Conservation (phyloP, 352 stramenopile genomes). For the Thalassiosira exigua region DNA sequence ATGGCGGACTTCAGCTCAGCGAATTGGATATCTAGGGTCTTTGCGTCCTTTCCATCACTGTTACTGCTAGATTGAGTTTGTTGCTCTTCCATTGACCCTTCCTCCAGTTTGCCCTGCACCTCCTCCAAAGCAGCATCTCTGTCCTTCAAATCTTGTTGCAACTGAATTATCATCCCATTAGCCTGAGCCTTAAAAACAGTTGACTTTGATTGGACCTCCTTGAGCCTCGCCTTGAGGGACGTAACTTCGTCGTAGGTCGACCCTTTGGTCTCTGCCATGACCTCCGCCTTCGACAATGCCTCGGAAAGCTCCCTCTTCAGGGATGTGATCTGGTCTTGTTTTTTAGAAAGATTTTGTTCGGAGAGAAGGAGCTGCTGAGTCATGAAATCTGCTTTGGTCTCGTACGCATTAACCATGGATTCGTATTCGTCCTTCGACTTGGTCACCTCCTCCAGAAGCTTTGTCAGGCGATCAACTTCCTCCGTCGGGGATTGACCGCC, state of each 20-base stretch:
- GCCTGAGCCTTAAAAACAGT: slow-evolving; percentile 42
- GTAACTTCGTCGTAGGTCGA: slow-evolving; percentile 12
- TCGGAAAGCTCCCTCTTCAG: slow-evolving; percentile 32
- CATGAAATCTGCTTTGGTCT: slow-evolving; percentile 41
- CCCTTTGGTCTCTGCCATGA: not conserved
- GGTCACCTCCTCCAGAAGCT: slow-evolving; percentile 26
- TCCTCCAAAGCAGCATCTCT: slow-evolving; percentile 38
- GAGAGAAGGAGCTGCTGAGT: slow-evolving; percentile 50
- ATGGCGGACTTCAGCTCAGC: slow-evolving; percentile 30
- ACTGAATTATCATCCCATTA: slow-evolving; percentile 44
- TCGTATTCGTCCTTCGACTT: slow-evolving; percentile 33
- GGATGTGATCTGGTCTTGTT: slow-evolving; percentile 32
- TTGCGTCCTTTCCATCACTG: not conserved
- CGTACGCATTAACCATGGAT: slow-evolving; percentile 13
- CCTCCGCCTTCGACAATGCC: slow-evolving; percentile 1
- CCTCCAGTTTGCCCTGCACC: slow-evolving; percentile 40
- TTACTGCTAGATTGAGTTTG: not conserved
- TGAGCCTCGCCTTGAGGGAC: slow-evolving; percentile 16
- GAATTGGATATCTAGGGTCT: slow-evolving; percentile 26
- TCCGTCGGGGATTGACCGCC: not conserved
- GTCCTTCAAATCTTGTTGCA: slow-evolving; percentile 32
- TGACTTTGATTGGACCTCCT: slow-evolving; percentile 32
- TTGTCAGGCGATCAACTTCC: slow-evolving; percentile 24
- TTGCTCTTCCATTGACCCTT: not conserved
- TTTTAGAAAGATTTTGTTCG: slow-evolving; percentile 37